These are phyloP conservation scores for Draba incana DNA, from an alignment of 345 rosid species.

Conservation along the genomic window DNA sequence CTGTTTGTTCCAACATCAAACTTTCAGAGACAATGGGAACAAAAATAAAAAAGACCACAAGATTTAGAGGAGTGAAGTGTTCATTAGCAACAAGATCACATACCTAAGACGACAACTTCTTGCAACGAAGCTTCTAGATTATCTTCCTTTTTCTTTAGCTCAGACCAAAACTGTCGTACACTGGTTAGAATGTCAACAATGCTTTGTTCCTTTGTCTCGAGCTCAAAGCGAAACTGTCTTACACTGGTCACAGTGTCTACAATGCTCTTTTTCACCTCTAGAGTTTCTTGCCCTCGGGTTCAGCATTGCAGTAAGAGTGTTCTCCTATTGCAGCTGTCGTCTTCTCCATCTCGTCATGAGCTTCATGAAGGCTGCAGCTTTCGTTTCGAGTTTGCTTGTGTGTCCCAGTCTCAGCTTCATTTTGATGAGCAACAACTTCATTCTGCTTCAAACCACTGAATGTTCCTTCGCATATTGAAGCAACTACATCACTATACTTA, in stretches of 20 bases:
- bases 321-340: neutral
- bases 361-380: neutral
- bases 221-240: neutral
- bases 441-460: too few relatives aligned
- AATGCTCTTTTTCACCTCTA: neutral
- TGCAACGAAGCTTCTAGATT: slow-evolving; percentile 17
- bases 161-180: slow-evolving; percentile 1
- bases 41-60: neutral
- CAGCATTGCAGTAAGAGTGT: neutral
- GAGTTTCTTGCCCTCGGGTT: too few relatives aligned
- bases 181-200: slow-evolving; percentile 9
- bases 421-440: too few relatives aligned
- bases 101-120: slow-evolving; percentile 22
- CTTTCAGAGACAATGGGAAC: neutral
- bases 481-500: too few relatives aligned
- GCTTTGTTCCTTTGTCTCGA: slow-evolving; percentile 4
- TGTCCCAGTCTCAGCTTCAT: neutral
- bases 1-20: slow-evolving; percentile 21
- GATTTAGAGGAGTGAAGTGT: neutral
- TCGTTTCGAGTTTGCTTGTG: neutral
- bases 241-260: slow-evolving; percentile 1
- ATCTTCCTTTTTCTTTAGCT: slow-evolving; percentile 24
- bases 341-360: neutral
- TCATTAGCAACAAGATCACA: neutral
- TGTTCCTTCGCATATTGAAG: too few relatives aligned